phyloP scores from a whole-genome alignment of 768 basidiomycete genomes.

The Suillus ampliporus region DNA sequence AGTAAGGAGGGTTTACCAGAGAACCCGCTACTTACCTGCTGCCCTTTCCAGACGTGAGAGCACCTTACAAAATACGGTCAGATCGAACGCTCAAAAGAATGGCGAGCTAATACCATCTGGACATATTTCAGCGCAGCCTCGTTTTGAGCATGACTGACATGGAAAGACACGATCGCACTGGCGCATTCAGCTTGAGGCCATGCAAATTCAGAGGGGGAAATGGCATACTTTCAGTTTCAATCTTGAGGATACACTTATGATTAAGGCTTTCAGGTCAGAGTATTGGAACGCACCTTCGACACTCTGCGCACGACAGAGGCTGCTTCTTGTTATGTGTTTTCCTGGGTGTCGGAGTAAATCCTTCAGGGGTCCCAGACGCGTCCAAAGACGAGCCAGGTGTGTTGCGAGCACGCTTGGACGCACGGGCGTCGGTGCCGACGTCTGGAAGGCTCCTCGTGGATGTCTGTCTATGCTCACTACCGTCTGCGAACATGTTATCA shows the following conservation, averaged over 20 bases:
- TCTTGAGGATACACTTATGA: constrained; percentile 21
- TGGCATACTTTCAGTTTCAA: constrained; percentile 62
- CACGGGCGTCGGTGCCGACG: constrained; percentile 34
- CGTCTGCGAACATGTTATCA: constrained; percentile 29
- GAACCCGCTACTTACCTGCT: constrained; percentile 51
- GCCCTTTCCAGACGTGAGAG: constrained; percentile 65
- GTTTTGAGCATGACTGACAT: constrained; percentile 69
- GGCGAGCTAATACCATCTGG: constrained; percentile 51
- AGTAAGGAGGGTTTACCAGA: constrained; percentile 10
- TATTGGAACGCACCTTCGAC: constrained; percentile 52
- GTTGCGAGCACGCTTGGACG: constrained; percentile 55
- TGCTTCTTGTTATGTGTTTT: constrained; percentile 38
- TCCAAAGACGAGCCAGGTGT: constrained; percentile 25
- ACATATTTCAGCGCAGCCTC: constrained; percentile 67
- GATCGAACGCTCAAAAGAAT: constrained; percentile 9
- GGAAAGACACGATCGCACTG: constrained; percentile 72
- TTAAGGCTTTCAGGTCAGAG: neutral
- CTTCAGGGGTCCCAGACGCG: constrained; percentile 18
- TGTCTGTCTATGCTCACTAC: neutral
- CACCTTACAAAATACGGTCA: constrained; percentile 42
- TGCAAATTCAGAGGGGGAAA: neutral
- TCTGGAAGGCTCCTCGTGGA: constrained; percentile 13
- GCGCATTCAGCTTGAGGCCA: constrained; percentile 15
- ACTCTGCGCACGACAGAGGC: constrained; percentile 68
- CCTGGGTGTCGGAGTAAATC: constrained; percentile 12